A percentile compares a stretch with the other conserved stretches of the same genome.
These are phyloP conservation scores for Colletotrichum zoysiae DNA, from an alignment of 2,329 filamentous ascomycete species.

Conservation along the genomic window DNA sequence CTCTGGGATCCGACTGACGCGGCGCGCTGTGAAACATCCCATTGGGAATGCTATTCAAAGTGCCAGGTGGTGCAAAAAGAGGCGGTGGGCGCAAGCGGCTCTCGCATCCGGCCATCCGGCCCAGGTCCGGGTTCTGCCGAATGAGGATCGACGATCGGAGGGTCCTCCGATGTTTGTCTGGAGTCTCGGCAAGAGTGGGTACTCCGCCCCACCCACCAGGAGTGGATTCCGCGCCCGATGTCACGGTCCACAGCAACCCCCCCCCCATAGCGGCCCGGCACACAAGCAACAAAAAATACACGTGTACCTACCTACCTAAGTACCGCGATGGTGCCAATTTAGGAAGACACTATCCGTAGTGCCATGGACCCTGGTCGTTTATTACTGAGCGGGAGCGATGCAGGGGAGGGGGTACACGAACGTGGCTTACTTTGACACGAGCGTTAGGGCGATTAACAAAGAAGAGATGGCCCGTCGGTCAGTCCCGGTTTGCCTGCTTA, in stretches of 20 bases:
- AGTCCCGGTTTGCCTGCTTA: not conserved
- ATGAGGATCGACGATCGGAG: not conserved
- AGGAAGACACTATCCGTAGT: not conserved
- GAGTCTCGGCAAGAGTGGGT: not conserved
- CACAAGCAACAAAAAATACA: not conserved
- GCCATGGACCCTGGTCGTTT: not conserved
- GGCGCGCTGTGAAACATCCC: not conserved
- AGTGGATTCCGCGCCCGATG: conserved; percentile 17
- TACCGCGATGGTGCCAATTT: not conserved
- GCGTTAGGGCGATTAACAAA: not conserved
- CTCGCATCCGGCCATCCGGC: not conserved
- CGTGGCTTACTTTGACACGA: too few species aligned
- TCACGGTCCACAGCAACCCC: not conserved
- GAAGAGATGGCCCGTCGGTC: not conserved
- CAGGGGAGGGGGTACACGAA: not conserved
- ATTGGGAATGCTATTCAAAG: not conserved
- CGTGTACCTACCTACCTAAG: not conserved
- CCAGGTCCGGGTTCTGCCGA: conserved; percentile 6
- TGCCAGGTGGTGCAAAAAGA: too few species aligned
- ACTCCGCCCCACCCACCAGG: conserved; percentile 2
- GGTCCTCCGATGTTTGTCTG: not conserved
- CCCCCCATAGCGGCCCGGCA: not conserved
- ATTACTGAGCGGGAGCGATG: too few species aligned
- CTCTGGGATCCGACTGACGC: conserved; percentile 15
- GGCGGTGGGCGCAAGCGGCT: not conserved